Base-by-base conservation (phyloP, 176 grass and related monocot genomes). In the Puya raimondii region DNA sequence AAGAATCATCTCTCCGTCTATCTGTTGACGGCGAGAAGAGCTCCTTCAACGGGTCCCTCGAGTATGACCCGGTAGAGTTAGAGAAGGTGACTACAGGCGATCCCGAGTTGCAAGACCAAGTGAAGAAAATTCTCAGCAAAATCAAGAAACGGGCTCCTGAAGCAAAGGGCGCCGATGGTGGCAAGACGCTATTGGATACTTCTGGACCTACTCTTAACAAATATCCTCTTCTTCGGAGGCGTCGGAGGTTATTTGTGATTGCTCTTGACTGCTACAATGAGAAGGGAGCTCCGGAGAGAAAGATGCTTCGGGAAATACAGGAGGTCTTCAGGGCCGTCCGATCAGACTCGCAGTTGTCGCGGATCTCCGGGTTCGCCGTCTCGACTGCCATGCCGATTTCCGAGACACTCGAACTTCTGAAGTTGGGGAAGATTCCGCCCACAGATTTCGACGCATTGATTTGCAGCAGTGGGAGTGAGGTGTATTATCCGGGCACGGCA, bases 401-500 rank as follows among this genome's bases (percentile, higher is more conserved):
- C 14, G 86, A 90, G 50, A 89, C 77, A 20, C 64, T 92, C 12
- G 64, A 85, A 51, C 82, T 97, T 42, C 74, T 97, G 26, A 78
- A 90, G 80, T 70, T 74, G 11, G 84, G 77, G 14, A 92, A 85
- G 74, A 87, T 97, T 10, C 78, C 68, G 0, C 67, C 76, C 23
- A 93, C 89, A 2, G 89, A 97, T 74, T 97, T 97, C 33, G 94
- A 97, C 16, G 94, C 86, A 47, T 77, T 97, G 65, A 84, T 97
- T 53, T 97, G 89, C 23, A 74, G 89, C 50, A 97, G 94, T 6
- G 89, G 94, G 48, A 90, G 94, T 18, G 89, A 92, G 77, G 89
- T 96, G 47, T 97, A 93, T 74, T 97, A 97, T 72, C 94, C 94
- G 3, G 87, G 94, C 22, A 93, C 94, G 10, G 48, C 13, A 9